A percentile compares a stretch with the other conserved stretches of the same genome.
Conservation (phyloP, 2,329 filamentous ascomycete genomes). For the Neurospora crassa region DNA sequence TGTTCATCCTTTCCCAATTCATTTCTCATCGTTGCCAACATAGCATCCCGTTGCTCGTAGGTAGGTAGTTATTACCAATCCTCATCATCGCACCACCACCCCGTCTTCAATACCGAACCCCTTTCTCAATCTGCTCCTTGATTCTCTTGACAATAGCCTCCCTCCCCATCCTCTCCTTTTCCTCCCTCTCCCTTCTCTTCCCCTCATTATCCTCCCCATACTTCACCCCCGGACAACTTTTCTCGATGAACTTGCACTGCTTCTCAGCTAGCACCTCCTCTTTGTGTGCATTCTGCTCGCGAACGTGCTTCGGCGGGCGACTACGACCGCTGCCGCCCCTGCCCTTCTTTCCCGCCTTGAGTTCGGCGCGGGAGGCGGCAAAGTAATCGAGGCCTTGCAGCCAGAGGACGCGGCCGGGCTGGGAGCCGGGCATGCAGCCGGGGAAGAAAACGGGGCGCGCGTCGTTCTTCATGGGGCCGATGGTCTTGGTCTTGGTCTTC, state of each 20-base stretch:
- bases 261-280: neutral
- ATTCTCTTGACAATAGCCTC: neutral
- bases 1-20: neutral
- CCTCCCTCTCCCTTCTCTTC: conserved; percentile 5
- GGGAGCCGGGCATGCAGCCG: neutral
- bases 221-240: conserved; percentile 17
- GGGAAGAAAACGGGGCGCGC: neutral
- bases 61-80: neutral
- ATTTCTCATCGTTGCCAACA: neutral
- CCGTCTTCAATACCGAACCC: neutral
- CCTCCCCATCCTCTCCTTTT: conserved; percentile 3
- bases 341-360: neutral
- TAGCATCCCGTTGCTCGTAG: neutral
- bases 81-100: neutral
- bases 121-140: neutral
- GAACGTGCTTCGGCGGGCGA: neutral
- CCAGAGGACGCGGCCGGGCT: neutral
- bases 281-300: neutral
- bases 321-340: neutral
- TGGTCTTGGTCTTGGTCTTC: neutral
- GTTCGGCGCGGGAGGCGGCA: neutral
- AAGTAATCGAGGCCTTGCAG: neutral
- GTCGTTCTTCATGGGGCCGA: neutral
- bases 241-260: neutral
- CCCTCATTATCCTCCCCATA: conserved; percentile 26